Conservation (phyloP, 1,139 yeast species). For the Scheffersomyces lignicola region DNA sequence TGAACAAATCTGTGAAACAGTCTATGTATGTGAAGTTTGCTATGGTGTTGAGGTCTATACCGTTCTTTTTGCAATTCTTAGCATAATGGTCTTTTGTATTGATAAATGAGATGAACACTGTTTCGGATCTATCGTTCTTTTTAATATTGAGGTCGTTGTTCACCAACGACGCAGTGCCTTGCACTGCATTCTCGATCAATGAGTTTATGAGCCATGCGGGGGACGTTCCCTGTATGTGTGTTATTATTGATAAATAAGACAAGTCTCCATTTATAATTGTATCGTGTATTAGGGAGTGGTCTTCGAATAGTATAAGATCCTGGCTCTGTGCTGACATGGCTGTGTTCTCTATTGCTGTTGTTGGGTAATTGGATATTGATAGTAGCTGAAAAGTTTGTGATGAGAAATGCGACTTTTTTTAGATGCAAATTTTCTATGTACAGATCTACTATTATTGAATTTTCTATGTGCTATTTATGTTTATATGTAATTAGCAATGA, state of each 20-base stretch:
- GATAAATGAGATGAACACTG: constrained; percentile 43
- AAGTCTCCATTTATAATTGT: constrained; percentile 18
- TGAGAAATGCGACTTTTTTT: no score
- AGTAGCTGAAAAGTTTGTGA: no score
- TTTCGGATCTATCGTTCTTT: constrained; percentile 25
- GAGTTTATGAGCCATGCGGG: constrained; percentile 66
- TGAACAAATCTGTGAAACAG: constrained; percentile 43
- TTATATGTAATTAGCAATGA: constrained; percentile 9
- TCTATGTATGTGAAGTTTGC: constrained; percentile 44
- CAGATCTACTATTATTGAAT: no score
- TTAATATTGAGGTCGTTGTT: constrained; percentile 32
- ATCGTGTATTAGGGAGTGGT: constrained; percentile 47
- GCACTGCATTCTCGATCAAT: constrained; percentile 43
- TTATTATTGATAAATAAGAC: constrained; percentile 43
- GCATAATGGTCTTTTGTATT: constrained; percentile 37
- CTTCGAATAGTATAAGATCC: constrained; percentile 57
- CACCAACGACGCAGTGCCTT: constrained; percentile 40
- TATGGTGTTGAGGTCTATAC: constrained; percentile 33
- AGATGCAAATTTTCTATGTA: no score
- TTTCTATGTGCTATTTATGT: no score
- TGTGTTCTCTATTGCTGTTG: constrained; percentile 9
- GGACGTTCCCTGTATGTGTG: constrained; percentile 61
- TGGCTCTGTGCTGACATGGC: constrained; percentile 46
- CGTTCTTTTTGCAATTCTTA: constrained; percentile 44
- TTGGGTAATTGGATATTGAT: constrained; percentile 1